Conservation (phyloP, 2,329 filamentous ascomycete species). For the Fusarium sp. region DNA sequence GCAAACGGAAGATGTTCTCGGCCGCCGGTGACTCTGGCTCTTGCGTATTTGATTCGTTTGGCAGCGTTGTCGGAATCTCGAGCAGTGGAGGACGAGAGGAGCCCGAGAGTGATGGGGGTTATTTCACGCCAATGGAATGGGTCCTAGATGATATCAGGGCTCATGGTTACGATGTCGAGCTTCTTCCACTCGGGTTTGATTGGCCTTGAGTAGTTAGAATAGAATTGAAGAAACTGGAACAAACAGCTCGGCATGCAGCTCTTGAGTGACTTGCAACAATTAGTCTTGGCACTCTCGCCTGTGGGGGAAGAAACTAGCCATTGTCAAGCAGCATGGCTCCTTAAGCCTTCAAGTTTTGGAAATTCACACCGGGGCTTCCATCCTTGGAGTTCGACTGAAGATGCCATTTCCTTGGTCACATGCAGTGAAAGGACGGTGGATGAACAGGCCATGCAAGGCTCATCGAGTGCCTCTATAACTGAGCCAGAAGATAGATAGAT, state of each 20-base stretch:
- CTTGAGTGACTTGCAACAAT: background rate
- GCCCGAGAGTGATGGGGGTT: background rate
- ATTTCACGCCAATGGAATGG: conserved; percentile 22
- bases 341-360: too few species aligned
- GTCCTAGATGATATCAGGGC: conserved; percentile 9
- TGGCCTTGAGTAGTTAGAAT: background rate
- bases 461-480: too few species aligned
- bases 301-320: background rate
- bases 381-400: too few species aligned
- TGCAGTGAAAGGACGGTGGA: too few species aligned
- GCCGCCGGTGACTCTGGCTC: conserved; percentile 4
- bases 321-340: background rate
- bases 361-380: too few species aligned
- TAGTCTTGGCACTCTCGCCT: background rate
- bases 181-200: background rate
- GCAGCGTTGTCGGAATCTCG: conserved; percentile 6
- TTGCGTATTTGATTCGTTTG: background rate
- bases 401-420: too few species aligned
- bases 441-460: too few species aligned
- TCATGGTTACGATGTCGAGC: conserved; percentile 9
- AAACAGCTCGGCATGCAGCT: background rate
- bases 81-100: background rate
- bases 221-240: background rate
- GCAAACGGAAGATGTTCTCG: background rate
- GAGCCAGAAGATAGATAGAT: too few species aligned